Evolutionary conservation across 1,284 basidiomycete species (phyloP), one percentile per base, ranked within the genome.

Genomic region (Schizophyllum amplum): DNA sequence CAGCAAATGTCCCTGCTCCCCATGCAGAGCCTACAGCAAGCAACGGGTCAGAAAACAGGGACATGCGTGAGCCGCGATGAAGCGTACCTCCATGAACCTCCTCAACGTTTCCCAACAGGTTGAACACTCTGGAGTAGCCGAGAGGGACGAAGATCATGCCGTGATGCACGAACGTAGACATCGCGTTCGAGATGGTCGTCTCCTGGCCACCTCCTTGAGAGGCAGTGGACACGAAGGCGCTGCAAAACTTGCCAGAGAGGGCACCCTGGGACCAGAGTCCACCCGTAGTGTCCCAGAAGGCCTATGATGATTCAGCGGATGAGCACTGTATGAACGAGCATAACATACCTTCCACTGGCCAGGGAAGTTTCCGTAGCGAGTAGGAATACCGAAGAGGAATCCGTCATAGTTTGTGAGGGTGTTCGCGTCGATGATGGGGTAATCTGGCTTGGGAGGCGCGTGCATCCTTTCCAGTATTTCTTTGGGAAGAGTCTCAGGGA

Each of bases 221-320:
- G 20, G 78, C 83, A 1, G 86, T 86, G 24, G 82, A 85, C 56
- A 88, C 79, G 71, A 92, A 91, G 55, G 85, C 71, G 55, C 81
- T 78, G 5, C 80, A 92, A 71, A 87, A 90, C 75, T 97, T 98
- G 66, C 90, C 92, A 54, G 80, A 71, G 53, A 96, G 82, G 0
- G 76, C 80, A 55, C 90, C 90, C 7, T 67, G 61, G 13, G 75
- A 78, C 94, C 94, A 98, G 48, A 90, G 77, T 2, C 69, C 72
- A 61, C 92, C 92, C 9, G 92, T 94, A 4, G 78, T 70, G 68
- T 97, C 94, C 84, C 83, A 88, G 78, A 90, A 89, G 1, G 80
- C 74, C 86, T 91, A 65, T 48, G 51, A 20, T 23, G 47, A 49
- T 54, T 55, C 11, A 27, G 15, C n/a, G 33, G 21, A 9, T 23